Conservation (phyloP, 2,329 filamentous ascomycete species). For the Nemania serpens region DNA sequence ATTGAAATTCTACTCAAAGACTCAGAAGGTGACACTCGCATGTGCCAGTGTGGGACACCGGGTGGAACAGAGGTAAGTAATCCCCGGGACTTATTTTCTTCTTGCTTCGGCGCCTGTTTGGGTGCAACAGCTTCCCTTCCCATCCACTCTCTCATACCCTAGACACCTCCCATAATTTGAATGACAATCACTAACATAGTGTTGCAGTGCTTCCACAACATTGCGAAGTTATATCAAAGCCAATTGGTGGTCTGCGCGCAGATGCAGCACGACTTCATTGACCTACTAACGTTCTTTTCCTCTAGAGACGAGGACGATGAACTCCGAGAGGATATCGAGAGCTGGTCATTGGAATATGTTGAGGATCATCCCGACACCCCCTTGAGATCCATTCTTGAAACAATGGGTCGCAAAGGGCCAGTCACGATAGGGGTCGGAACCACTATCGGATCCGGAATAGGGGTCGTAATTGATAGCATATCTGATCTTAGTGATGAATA, state of each 20-base stretch:
- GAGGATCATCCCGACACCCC: background rate
- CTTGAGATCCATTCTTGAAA: background rate
- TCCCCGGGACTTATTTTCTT: too few species aligned
- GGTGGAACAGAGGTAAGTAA: background rate
- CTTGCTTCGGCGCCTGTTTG: too few species aligned
- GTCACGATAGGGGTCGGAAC: background rate
- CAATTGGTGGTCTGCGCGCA: background rate
- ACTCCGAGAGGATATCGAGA: background rate
- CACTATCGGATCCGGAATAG: background rate
- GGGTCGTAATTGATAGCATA: background rate
- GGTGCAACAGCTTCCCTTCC: too few species aligned
- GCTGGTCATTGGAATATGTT: background rate
- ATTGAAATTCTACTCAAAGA: background rate
- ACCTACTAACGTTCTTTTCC: background rate
- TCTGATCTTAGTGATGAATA: background rate
- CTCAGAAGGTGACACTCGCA: background rate
- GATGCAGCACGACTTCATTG: conserved; percentile 1
- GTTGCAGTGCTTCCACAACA: background rate
- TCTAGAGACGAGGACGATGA: background rate
- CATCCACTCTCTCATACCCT: too few species aligned
- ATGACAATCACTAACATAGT: too few species aligned
- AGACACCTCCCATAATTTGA: too few species aligned
- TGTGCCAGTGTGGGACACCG: background rate
- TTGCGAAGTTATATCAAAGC: background rate
- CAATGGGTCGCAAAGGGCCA: background rate